phyloP scores from a whole-genome alignment of 768 basidiomycete genomes.

The Amanita thiersii region DNA sequence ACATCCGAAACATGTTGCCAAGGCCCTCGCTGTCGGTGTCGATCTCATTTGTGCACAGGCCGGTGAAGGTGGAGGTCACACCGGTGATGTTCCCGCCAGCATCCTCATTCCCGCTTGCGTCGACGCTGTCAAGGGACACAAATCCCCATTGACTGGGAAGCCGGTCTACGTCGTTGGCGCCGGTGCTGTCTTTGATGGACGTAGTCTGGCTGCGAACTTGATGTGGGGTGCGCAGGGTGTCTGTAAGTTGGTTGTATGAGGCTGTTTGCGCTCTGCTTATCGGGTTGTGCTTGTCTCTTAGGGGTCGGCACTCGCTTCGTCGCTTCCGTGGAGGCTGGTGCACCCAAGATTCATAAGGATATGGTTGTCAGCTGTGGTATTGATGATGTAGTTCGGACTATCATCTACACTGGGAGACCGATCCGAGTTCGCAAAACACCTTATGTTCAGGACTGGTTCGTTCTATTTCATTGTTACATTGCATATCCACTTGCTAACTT shows the following conservation, averaged over 20 bases:
- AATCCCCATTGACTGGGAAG: conserved; percentile 71
- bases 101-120: conserved; percentile 90
- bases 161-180: conserved; percentile 88
- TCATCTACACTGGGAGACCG: conserved; percentile 88
- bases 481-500: neutral
- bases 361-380: conserved; percentile 59
- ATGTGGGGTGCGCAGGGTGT: conserved; percentile 87
- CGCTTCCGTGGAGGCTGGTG: conserved; percentile 70
- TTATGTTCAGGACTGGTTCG: conserved; percentile 78
- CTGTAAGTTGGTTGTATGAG: conserved; percentile 42
- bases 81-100: conserved; percentile 75
- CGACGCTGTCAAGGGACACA: conserved; percentile 70
- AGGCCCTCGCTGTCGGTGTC: conserved; percentile 76
- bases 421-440: conserved; percentile 78
- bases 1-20: conserved; percentile 83
- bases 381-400: conserved; percentile 76
- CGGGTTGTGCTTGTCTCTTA: conserved; percentile 15
- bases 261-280: neutral
- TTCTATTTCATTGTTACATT: conserved; percentile 10
- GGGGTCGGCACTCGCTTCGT: conserved; percentile 88
- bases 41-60: conserved; percentile 95
- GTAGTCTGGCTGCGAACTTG: conserved; percentile 80
- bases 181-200: conserved; percentile 86
- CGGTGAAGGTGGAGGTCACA: conserved; percentile 87
- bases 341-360: conserved; percentile 82